Conservation (phyloP, 2,329 filamentous ascomycete genomes). For the Verticillium alfalfae region DNA sequence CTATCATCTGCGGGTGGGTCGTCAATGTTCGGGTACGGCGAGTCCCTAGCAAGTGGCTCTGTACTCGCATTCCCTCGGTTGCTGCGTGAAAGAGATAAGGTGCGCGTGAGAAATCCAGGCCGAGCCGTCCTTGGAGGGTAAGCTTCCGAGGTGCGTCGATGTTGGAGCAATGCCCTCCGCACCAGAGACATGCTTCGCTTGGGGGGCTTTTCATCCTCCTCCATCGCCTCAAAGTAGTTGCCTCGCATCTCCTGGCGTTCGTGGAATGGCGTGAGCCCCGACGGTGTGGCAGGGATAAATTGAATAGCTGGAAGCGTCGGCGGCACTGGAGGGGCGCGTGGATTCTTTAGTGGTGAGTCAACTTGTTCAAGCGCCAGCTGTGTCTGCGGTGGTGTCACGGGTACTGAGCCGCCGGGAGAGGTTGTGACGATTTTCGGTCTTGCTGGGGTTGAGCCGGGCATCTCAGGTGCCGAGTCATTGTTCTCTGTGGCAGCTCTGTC, state of each 20-base stretch:
- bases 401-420: constrained; percentile 29
- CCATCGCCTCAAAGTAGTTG: constrained; percentile 44
- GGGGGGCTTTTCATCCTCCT: constrained; percentile 33
- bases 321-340: constrained; percentile 48
- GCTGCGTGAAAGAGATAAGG: constrained; percentile 47
- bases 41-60: constrained; percentile 14
- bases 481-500: constrained; percentile 16
- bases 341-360: constrained; percentile 58
- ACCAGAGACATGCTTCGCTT: constrained; percentile 44
- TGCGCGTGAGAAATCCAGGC: constrained; percentile 40
- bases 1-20: constrained; percentile 44
- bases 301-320: constrained; percentile 36
- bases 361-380: constrained; percentile 45
- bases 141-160: constrained; percentile 37
- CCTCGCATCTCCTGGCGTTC: constrained; percentile 48
- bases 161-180: constrained; percentile 45
- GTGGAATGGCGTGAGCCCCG: constrained; percentile 48
- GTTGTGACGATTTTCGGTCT: constrained; percentile 31
- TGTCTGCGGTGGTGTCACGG: constrained; percentile 48
- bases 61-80: constrained; percentile 16
- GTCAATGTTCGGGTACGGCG: constrained; percentile 34
- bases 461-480: constrained; percentile 23
- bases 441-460: constrained; percentile 25
- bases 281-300: constrained; percentile 59
- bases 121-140: constrained; percentile 32